Conservation (phyloP, 1,284 basidiomycete genomes). For the Rhodotorula sp. region DNA sequence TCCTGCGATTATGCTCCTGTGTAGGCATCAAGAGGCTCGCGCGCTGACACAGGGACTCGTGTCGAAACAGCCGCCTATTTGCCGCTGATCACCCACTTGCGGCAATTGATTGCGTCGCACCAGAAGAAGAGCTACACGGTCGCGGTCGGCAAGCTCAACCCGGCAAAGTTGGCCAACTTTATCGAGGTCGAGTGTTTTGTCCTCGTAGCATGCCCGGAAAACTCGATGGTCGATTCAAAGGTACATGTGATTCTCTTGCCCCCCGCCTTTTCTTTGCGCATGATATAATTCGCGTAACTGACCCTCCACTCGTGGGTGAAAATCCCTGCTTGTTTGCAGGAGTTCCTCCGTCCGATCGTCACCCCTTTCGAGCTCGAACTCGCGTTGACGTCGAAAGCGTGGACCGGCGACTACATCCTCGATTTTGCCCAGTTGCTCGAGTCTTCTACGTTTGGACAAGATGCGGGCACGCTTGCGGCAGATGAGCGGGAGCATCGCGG, state of each 20-base stretch:
- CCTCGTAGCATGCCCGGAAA: constrained; percentile 90
- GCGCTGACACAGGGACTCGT: background rate
- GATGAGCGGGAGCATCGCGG: background rate
- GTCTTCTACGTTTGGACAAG: constrained; percentile 42
- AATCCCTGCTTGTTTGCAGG: constrained; percentile 53
- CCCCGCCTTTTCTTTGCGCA: background rate
- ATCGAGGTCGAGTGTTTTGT: constrained; percentile 95
- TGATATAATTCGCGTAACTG: too few relatives aligned
- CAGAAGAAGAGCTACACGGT: constrained; percentile 91
- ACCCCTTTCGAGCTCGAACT: constrained; percentile 91
- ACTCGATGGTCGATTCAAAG: constrained; percentile 81
- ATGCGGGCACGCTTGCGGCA: constrained; percentile 45
- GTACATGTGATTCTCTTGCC: too few relatives aligned
- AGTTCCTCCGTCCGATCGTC: constrained; percentile 85
- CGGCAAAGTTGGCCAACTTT: constrained; percentile 93
- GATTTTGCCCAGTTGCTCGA: constrained; percentile 72
- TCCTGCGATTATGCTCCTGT: background rate
- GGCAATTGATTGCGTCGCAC: constrained; percentile 61
- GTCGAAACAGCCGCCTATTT: constrained; percentile 66
- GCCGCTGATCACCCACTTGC: constrained; percentile 72
- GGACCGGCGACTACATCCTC: constrained; percentile 78
- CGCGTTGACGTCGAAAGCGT: constrained; percentile 60
- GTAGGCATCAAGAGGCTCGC: background rate
- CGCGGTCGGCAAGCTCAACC: constrained; percentile 91
- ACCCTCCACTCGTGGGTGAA: too few relatives aligned